Conservation (phyloP, 2,329 filamentous ascomycete species). For the Tolypocladium capitatum region DNA sequence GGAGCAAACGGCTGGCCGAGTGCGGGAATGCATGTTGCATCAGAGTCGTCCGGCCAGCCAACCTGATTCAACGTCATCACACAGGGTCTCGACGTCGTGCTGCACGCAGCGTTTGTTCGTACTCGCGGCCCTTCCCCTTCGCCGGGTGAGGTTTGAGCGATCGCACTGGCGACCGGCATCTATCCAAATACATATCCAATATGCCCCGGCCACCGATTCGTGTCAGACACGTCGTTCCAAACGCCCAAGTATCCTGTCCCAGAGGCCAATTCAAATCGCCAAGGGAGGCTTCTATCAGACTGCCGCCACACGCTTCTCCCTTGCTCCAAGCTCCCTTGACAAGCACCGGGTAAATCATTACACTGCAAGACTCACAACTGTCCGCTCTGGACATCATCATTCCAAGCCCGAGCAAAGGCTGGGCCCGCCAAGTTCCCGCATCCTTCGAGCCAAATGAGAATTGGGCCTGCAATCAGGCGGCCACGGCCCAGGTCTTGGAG, state of each 20-base stretch:
- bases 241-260: not conserved
- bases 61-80: no score
- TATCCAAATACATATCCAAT: not conserved
- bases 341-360: not conserved
- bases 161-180: not conserved
- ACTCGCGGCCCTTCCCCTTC: not conserved
- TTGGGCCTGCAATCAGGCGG: slow-evolving; percentile 1
- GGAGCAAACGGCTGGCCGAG: not conserved
- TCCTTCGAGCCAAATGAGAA: not conserved
- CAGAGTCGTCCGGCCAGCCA: not conserved
- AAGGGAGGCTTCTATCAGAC: not conserved
- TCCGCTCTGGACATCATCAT: not conserved
- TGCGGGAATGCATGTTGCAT: not conserved
- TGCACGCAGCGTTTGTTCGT: no score
- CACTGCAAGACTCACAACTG: not conserved
- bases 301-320: not conserved
- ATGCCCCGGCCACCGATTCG: not conserved
- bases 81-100: no score
- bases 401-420: not conserved
- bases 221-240: not conserved
- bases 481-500: slow-evolving; percentile 8
- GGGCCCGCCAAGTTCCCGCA: not conserved
- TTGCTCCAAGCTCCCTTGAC: no score
- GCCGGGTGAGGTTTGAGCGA: not conserved
- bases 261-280: not conserved